Evolutionary conservation across 371 early-diverging fungal genomes (phyloP), one percentile per base, ranked within the genome.

Genomic region (Lichtheimia corymbifera): DNA sequence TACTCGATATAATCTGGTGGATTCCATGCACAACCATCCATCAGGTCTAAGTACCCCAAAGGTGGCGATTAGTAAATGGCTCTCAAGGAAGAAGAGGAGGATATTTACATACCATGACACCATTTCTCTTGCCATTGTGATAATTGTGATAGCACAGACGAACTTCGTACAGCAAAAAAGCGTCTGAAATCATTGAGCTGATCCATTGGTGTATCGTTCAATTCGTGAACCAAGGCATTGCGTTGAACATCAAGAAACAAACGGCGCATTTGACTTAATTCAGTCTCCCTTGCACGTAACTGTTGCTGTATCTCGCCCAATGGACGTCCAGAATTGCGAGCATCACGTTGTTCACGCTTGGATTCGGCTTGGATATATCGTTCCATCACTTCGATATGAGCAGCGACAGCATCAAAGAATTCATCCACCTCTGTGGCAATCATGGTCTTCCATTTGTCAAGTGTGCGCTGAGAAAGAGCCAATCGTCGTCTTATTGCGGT

Each of bases 151-250:
- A 79, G 22, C 1, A 70, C 50, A 7, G 62, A 50, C 22, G 56
- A 50, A 2, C 69, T 62, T 15, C 69, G 63, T 5, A 70, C 25
- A 3, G 72, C 61, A 64, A 75, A 79, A n/a, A 67, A 51, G 1
- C 79, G 63, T 6, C 76, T 61, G 47, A 71, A 75, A 60, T 79
- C 79, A 55, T 79, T 79, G 43, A 79, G 52, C 35, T 62, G 54
- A 53, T 72, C 64, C 15, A 59, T 11, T 5, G 59, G 56, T 6
- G 73, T 64, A 2, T 70, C 56, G 4, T 49, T 20, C 15, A 77
- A 50, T 13, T 58, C 64, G 12, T 50, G 35, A 0, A 61, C 51
- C 25, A 78, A 49, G 5, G 30, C 49, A 15, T 24, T 51, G 24
- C 67, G 66, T n/a, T 73, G 73, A 4, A 54, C 40, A n/a, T 67